Evolutionary conservation across 2,329 filamentous ascomycete genomes (phyloP).

Genomic region (Cladorrhinum sp.): DNA sequence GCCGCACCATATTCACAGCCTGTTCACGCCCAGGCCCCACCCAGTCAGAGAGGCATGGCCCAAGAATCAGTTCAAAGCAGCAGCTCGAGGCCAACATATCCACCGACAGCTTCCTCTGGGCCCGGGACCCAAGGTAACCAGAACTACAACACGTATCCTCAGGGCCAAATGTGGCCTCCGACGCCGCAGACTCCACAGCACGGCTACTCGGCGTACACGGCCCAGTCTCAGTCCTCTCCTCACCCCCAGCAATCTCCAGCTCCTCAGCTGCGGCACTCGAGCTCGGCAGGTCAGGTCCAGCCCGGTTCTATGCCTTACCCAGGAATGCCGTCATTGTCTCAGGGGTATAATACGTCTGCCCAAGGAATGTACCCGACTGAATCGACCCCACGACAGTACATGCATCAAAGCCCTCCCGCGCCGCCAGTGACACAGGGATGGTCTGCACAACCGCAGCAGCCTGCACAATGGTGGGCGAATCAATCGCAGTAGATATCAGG

Average conservation of each 20-base stretch:
- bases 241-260: slow-evolving; percentile 56
- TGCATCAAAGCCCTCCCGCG: slow-evolving; percentile 59
- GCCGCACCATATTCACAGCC: slow-evolving; percentile 67
- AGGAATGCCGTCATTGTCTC: slow-evolving; percentile 60
- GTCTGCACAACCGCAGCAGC: slow-evolving; percentile 44
- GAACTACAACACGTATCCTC: slow-evolving; percentile 62
- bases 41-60: slow-evolving; percentile 70
- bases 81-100: slow-evolving; percentile 62
- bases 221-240: slow-evolving; percentile 47
- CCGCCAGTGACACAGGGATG: slow-evolving; percentile 52
- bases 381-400: slow-evolving; percentile 63
- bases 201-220: slow-evolving; percentile 48
- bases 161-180: slow-evolving; percentile 65
- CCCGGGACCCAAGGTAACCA: slow-evolving; percentile 51
- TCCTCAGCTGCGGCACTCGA: slow-evolving; percentile 59
- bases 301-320: slow-evolving; percentile 57
- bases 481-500: slow-evolving; percentile 41
- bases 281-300: slow-evolving; percentile 54
- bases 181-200: slow-evolving; percentile 62
- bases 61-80: slow-evolving; percentile 62
- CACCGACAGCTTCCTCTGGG: slow-evolving; percentile 52
- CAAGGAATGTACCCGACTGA: slow-evolving; percentile 61
- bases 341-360: slow-evolving; percentile 53
- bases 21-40: slow-evolving; percentile 66
- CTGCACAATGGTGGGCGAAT: slow-evolving; percentile 56